These are phyloP conservation scores for Leccinellum rugosiceps DNA, from an alignment of 768 basidiomycete genomes.

Conservation along the genomic window DNA sequence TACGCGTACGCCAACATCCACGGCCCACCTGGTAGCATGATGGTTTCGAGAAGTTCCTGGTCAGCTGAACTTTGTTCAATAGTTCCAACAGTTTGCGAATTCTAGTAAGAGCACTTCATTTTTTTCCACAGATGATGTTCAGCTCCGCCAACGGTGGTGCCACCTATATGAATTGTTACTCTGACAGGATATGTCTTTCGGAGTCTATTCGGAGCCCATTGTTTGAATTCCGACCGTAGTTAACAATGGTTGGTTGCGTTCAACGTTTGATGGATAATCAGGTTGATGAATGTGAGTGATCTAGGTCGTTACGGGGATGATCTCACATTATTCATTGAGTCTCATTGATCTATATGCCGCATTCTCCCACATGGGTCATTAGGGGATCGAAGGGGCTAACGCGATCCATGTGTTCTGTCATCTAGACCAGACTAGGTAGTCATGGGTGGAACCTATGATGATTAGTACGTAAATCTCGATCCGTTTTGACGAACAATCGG, in stretches of 20 bases:
- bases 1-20: too few species aligned
- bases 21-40: background rate
- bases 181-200: background rate
- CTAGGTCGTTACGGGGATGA: background rate
- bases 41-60: background rate
- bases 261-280: background rate
- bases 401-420: background rate
- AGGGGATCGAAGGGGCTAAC: background rate
- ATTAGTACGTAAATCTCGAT: background rate
- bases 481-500: slow-evolving; percentile 2
- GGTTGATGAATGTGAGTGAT: background rate
- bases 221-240: background rate
- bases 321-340: background rate
- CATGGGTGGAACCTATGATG: background rate
- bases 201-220: background rate
- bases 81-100: too few species aligned
- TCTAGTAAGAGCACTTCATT: too few species aligned
- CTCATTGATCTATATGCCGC: background rate
- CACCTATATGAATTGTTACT: background rate
- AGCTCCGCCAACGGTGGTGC: background rate
- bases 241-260: background rate
- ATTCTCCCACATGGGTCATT: too few species aligned
- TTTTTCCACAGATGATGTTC: background rate
- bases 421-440: background rate
- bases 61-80: background rate